Conservation (phyloP, 306 rosid genomes). For the Benincasa hispida region DNA sequence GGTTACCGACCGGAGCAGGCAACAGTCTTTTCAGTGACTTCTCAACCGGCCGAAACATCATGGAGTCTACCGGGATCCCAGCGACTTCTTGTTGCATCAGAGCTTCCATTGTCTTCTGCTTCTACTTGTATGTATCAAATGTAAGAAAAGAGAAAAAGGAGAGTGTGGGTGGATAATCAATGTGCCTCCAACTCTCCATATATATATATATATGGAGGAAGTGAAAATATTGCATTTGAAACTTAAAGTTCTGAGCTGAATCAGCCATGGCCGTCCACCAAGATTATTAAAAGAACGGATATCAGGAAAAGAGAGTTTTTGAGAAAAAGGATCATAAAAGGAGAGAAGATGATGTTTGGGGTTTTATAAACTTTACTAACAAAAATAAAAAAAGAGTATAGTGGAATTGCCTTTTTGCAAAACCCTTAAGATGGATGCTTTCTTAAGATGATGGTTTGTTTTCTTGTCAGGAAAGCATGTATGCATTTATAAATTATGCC, state of each 20-base stretch:
- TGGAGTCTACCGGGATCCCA: constrained; percentile 20
- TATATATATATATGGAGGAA: constrained; percentile 12
- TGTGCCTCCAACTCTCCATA: not conserved
- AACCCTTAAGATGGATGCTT: not conserved
- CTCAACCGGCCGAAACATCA: not conserved
- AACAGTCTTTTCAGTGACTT: constrained; percentile 19
- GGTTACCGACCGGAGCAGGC: constrained; percentile 11
- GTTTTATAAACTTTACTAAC: constrained; percentile 25
- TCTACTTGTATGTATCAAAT: not conserved
- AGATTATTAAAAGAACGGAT: constrained; percentile 14
- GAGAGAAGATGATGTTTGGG: constrained; percentile 10
- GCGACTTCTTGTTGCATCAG: constrained; percentile 11
- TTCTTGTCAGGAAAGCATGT: not conserved
- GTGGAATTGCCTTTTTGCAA: not conserved
- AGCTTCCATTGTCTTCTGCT: constrained; percentile 16
- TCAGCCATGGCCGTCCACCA: constrained; percentile 24
- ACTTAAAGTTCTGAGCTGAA: constrained; percentile 11
- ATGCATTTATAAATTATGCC: not conserved
- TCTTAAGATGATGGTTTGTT: not conserved
- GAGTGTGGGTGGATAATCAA: not conserved
- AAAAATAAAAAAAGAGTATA: not conserved
- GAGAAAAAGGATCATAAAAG: not conserved
- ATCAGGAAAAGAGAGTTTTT: not conserved
- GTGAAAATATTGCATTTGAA: not conserved
- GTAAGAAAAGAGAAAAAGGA: not conserved